These are phyloP conservation scores for Sistotremastrum suecicum DNA, from an alignment of 768 basidiomycete genomes.

Conservation along the genomic window DNA sequence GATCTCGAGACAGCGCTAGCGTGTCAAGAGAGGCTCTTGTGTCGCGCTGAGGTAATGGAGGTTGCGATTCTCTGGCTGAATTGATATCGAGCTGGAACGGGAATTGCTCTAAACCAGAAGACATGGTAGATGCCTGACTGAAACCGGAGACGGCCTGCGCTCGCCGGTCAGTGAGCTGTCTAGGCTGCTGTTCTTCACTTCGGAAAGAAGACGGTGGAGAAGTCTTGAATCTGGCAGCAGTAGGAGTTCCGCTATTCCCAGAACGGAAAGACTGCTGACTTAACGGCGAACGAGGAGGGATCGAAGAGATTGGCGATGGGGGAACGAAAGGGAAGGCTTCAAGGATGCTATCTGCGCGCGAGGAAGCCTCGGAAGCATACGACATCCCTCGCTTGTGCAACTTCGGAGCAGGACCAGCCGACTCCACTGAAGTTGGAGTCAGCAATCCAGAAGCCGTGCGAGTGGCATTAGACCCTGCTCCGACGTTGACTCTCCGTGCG, in stretches of 20 bases:
- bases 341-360: conserved; percentile 69
- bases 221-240: conserved; percentile 3
- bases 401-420: no score
- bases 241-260: conserved; percentile 1
- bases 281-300: conserved; percentile 61
- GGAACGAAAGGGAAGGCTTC: conserved; percentile 85
- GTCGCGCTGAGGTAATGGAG: conserved; percentile 25
- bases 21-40: conserved; percentile 69
- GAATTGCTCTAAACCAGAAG: conserved; percentile 72
- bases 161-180: conserved; percentile 41
- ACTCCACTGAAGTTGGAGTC: no score
- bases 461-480: no score
- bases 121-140: conserved; percentile 64
- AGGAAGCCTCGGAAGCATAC: conserved; percentile 25
- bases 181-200: not conserved
- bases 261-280: conserved; percentile 36
- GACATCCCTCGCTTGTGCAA: no score
- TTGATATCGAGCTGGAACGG: conserved; percentile 64
- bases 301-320: conserved; percentile 77
- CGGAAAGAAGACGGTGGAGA: not conserved
- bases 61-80: not conserved
- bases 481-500: no score
- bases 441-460: no score
- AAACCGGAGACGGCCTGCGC: conserved; percentile 59
- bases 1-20: conserved; percentile 65